A percentile compares a stretch with the other conserved stretches of the same genome.
phyloP scores from a whole-genome alignment of 768 basidiomycete genomes.

The Royoungia palumana region DNA sequence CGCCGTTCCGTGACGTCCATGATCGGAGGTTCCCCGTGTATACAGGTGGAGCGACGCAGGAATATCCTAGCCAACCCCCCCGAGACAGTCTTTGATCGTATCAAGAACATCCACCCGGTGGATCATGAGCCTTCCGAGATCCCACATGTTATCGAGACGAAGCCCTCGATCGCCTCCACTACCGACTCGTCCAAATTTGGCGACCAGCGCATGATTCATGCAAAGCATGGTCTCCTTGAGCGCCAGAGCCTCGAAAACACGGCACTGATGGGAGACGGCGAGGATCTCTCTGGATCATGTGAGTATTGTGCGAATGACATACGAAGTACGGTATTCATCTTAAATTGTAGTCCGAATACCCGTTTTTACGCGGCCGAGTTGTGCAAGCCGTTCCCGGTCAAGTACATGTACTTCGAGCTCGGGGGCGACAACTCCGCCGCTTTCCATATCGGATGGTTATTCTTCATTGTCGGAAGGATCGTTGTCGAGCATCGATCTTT shows the following conservation, averaged over 20 bases:
- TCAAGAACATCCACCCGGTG: constrained; percentile 21
- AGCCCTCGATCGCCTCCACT: constrained; percentile 65
- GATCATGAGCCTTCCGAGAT: constrained; percentile 38
- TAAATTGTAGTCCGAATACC: constrained; percentile 41
- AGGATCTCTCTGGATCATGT: constrained; percentile 54
- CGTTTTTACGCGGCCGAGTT: constrained; percentile 59
- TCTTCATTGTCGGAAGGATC: constrained; percentile 67
- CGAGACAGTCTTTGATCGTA: constrained; percentile 34
- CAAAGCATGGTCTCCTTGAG: constrained; percentile 58
- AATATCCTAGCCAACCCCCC: constrained; percentile 33
- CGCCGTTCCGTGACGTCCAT: constrained; percentile 63
- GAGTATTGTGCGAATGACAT: constrained; percentile 24
- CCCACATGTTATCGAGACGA: constrained; percentile 48
- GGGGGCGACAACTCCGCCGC: constrained; percentile 67
- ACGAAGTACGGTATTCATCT: constrained; percentile 1
- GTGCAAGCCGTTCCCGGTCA: constrained; percentile 54
- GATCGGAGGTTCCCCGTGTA: constrained; percentile 69
- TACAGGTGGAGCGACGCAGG: constrained; percentile 62
- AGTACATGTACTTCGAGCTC: constrained; percentile 68
- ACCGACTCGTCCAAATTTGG: constrained; percentile 58
- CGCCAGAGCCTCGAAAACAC: constrained; percentile 68
- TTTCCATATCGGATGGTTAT: constrained; percentile 65
- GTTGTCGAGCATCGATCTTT: constrained; percentile 73
- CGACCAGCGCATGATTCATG: constrained; percentile 63
- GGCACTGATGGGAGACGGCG: constrained; percentile 60